Base-by-base conservation (phyloP, 2,329 filamentous ascomycete species). In the Arthroderma sp. region DNA sequence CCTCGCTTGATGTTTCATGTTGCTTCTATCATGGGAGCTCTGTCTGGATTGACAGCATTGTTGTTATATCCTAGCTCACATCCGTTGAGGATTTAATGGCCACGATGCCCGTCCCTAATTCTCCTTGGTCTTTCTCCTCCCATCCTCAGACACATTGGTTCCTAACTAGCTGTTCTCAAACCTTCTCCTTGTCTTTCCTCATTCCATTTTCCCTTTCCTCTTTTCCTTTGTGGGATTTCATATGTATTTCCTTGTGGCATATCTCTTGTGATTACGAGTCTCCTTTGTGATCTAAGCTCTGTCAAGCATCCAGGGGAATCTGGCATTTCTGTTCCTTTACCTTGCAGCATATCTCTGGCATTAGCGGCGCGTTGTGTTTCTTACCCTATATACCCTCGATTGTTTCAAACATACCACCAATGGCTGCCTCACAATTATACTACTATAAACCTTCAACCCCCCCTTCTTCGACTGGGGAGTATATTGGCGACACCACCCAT, bases 391-490 rank as follows among this genome's bases (percentile, higher is more conserved):
- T 44, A 10, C 28, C 32, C 22, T 40, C 11, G 29, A 6, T 43
- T 33, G 40, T 10, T 6, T 43, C 22, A 22, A 43, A 34, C 6
- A 7, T 28, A 29, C 29, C 5, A n/a, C 29, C 15, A 30, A 43
- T n/a, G 10, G 8, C 9, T 30, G 43, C 64, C 53, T 53, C 64
- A 47, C 59, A 63, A 50, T 59, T 63, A 47, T 61, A 64, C 49
- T 63, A 59, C 52, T 68, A 65, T 51, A 61, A 61, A 52, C 67
- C 67, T 42, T 60, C 59, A 29, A 71, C 68, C 40, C 68, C 68
- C 48, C 67, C 68, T 43, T 55, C 57, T 33, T 54, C 55, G 48
- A 56, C 60, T 53, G 59, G 60, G 49, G 58, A 61, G 47, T 55
- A 55, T 42, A 50, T 54, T 42, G 15, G 15, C 15, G 54, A 53